A percentile compares a stretch with the other conserved stretches of the same genome.
phyloP scores from a whole-genome alignment of 371 early-diverging fungal species.

The Lichtheimia ornata region DNA sequence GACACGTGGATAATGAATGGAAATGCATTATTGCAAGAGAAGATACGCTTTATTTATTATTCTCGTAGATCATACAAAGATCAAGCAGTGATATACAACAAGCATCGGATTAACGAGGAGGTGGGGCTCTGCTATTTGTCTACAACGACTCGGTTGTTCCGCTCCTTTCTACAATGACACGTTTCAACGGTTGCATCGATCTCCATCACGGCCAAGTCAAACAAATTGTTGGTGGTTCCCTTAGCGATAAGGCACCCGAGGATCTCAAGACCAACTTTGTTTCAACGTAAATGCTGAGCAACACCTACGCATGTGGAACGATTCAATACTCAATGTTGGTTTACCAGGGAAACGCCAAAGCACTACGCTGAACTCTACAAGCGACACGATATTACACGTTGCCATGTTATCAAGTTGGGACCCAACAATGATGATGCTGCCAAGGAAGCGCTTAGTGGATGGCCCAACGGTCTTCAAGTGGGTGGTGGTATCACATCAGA shows the following conservation, averaged over 20 bases:
- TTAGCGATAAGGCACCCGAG: slow-evolving; percentile 67
- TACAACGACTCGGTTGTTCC: too few species aligned
- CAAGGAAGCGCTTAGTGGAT: slow-evolving; percentile 75
- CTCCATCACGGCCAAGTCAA: slow-evolving; percentile 94
- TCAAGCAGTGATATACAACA: too few species aligned
- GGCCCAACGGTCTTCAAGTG: slow-evolving; percentile 88
- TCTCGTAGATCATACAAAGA: too few species aligned
- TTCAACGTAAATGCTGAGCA: slow-evolving; percentile 57
- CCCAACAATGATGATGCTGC: slow-evolving; percentile 89
- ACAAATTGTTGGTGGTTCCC: slow-evolving; percentile 95
- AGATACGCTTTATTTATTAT: too few species aligned
- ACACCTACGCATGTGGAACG: background rate
- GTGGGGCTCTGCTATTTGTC: too few species aligned
- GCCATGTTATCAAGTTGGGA: slow-evolving; percentile 95
- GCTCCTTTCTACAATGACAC: slow-evolving; percentile 38
- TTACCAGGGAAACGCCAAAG: slow-evolving; percentile 66
- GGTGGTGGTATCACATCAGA: slow-evolving; percentile 94
- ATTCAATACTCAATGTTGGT: background rate
- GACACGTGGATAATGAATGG: too few species aligned
- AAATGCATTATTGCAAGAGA: too few species aligned
- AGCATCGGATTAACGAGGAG: too few species aligned
- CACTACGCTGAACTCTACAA: slow-evolving; percentile 85
- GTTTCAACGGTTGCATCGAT: slow-evolving; percentile 96
- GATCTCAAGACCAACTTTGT: slow-evolving; percentile 90
- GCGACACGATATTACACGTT: slow-evolving; percentile 72